Percentiles rank a stretch among this genome's conserved stretches.
These are phyloP conservation scores for Thalassia testudinum DNA, from an alignment of 116 monocot genomes.

Conservation along the genomic window DNA sequence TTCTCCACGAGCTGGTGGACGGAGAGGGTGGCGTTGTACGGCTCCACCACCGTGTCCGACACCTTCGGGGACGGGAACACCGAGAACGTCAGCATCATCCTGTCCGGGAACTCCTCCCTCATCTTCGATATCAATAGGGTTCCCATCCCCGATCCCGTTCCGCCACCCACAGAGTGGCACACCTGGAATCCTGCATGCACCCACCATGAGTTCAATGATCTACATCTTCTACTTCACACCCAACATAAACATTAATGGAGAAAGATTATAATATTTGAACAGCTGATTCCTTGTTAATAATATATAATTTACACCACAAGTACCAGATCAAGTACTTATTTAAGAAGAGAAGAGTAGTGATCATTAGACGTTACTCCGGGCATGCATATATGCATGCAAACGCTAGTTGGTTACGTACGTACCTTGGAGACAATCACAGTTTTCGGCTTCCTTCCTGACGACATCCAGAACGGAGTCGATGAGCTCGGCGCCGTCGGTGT, in stretches of 20 bases:
- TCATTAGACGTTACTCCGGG: too few relatives aligned
- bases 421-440: conserved; percentile 82
- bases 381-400: too few relatives aligned
- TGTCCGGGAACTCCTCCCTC: conserved; percentile 19
- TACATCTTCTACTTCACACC: too few relatives aligned
- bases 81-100: conserved; percentile 25
- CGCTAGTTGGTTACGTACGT: not conserved
- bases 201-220: too few relatives aligned
- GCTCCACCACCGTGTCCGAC: conserved; percentile 14
- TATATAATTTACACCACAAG: too few relatives aligned
- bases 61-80: conserved; percentile 17
- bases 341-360: too few relatives aligned
- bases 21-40: conserved; percentile 15
- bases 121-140: conserved; percentile 22
- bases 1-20: conserved; percentile 17
- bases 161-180: conserved; percentile 19
- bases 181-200: conserved; percentile 22
- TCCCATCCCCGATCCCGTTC: conserved; percentile 21
- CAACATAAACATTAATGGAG: too few relatives aligned
- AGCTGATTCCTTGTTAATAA: too few relatives aligned
- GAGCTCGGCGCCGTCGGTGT: conserved; percentile 45
- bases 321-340: too few relatives aligned
- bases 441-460: conserved; percentile 76
- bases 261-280: too few relatives aligned
- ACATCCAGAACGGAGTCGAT: conserved; percentile 78